Evolutionary conservation across 2,329 filamentous ascomycete species (phyloP).

Genomic region (Colletotrichum limetticola): DNA sequence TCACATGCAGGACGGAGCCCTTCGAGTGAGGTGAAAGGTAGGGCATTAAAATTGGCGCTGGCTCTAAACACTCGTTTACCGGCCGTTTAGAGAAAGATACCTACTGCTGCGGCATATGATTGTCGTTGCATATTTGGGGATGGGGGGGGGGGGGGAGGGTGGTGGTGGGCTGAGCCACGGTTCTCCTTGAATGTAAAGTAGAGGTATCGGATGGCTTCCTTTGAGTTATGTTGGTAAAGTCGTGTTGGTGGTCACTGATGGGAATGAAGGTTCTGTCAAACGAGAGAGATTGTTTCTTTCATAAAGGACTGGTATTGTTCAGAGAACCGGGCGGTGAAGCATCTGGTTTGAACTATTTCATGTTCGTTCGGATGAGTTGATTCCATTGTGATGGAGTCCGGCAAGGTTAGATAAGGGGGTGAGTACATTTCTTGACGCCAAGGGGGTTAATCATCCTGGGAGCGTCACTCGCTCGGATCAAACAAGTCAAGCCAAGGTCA

Average conservation of each 20-base stretch:
- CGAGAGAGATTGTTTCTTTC: background rate
- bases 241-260: background rate
- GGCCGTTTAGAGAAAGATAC: background rate
- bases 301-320: background rate
- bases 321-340: background rate
- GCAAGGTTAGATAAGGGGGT: constrained; percentile 26
- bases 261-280: background rate
- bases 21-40: background rate
- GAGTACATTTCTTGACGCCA: constrained; percentile 21
- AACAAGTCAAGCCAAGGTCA: constrained; percentile 25
- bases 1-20: constrained; percentile 25
- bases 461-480: constrained; percentile 32
- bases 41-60: constrained; percentile 10
- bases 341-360: background rate
- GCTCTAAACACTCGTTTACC: background rate
- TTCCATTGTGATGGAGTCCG: background rate
- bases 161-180: background rate
- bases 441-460: constrained; percentile 28
- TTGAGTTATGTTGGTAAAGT: background rate
- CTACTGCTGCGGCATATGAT: background rate
- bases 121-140: background rate
- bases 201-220: background rate
- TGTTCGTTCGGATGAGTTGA: background rate
- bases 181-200: background rate
- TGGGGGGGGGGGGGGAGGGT: too few species aligned